phyloP scores from a whole-genome alignment of 164 flowering plant species.

The Houttuynia cordata region DNA sequence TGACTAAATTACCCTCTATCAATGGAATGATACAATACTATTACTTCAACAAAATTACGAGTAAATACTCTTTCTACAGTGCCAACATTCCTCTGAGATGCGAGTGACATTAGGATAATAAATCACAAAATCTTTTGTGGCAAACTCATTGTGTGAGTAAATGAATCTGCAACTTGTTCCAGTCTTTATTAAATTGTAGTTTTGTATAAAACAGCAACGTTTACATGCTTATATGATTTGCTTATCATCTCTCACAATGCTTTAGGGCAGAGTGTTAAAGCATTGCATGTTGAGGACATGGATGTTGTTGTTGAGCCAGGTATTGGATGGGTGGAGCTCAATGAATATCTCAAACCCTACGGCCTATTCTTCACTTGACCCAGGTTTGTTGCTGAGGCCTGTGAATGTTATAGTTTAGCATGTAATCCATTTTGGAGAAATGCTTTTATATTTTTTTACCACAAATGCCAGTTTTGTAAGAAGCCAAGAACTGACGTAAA shows the following conservation, averaged over 20 bases:
- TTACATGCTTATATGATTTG: background rate
- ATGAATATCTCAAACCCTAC: conserved; percentile 86
- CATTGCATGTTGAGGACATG: conserved; percentile 85
- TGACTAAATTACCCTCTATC: no score
- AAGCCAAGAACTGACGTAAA: no score
- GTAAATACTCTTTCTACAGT: no score
- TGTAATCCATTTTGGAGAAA: background rate
- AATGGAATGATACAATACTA: no score
- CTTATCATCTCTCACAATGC: background rate
- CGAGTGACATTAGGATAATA: no score
- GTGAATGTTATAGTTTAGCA: background rate
- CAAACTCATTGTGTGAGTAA: no score
- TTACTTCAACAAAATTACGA: no score
- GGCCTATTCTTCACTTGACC: conserved; percentile 96
- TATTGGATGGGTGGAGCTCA: conserved; percentile 97
- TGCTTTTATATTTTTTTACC: background rate
- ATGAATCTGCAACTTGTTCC: no score
- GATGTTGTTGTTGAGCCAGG: conserved; percentile 99
- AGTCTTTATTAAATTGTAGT: no score
- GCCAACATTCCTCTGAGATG: no score
- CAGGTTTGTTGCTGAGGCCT: conserved; percentile 37
- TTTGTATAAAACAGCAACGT: background rate
- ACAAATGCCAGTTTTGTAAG: background rate
- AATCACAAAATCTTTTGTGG: no score
- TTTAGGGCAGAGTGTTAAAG: conserved; percentile 48